A percentile compares a stretch with the other conserved stretches of the same genome.
Evolutionary conservation across 352 stramenopile species (phyloP).

Genomic region (Pythium rishiriense): DNA sequence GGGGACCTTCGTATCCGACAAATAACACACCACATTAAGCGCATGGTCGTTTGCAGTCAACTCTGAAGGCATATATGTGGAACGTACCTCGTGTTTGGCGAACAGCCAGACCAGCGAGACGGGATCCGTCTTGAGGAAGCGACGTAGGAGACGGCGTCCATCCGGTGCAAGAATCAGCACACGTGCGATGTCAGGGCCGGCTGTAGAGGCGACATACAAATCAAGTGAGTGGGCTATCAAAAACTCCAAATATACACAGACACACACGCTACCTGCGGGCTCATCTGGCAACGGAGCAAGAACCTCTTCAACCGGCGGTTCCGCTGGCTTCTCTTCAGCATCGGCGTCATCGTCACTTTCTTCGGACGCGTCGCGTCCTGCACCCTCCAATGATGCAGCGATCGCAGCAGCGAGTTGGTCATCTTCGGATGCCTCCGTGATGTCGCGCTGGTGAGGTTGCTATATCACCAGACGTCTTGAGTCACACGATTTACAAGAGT

Average conservation of each 20-base stretch:
- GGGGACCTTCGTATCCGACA: constrained; percentile 40
- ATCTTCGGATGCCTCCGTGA: constrained; percentile 70
- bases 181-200: constrained; percentile 49
- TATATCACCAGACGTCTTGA: constrained; percentile 3
- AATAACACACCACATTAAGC: neutral
- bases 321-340: constrained; percentile 47
- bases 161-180: constrained; percentile 73
- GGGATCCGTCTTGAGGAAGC: constrained; percentile 73
- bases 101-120: constrained; percentile 68
- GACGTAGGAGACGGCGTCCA: constrained; percentile 61
- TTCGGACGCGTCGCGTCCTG: constrained; percentile 35
- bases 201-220: constrained; percentile 31
- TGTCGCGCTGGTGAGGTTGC: constrained; percentile 18
- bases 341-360: constrained; percentile 36
- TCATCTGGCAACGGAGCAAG: constrained; percentile 51
- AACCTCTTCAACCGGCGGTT: constrained; percentile 17
- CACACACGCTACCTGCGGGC: constrained; percentile 43
- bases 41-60: no score
- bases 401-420: constrained; percentile 81
- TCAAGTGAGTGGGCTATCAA: neutral
- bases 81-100: constrained; percentile 63
- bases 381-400: constrained; percentile 68
- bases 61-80: neutral
- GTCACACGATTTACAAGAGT: no score
- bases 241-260: neutral